Conservation (phyloP, 768 basidiomycete species). For the Coprinopsis cinerea region DNA sequence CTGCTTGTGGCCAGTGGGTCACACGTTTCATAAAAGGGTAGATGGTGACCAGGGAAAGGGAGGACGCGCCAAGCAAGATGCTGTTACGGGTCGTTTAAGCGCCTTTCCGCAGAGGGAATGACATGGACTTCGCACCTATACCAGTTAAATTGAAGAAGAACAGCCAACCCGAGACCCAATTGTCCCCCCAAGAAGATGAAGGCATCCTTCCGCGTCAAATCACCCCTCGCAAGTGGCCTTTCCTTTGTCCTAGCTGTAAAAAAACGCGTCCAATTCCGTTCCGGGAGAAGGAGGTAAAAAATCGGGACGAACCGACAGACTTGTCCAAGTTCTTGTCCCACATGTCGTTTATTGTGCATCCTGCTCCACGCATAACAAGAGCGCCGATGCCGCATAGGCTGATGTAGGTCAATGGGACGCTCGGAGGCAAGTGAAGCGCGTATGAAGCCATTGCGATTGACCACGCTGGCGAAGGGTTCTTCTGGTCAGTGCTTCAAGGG, state of each 20-base stretch:
- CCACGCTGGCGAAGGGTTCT: no score
- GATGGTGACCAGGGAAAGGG: conserved; percentile 76
- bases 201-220: conserved; percentile 71
- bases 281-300: not conserved
- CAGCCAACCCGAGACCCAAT: conserved; percentile 73
- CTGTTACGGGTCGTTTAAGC: conserved; percentile 33
- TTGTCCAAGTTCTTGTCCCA: conserved; percentile 94
- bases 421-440: conserved; percentile 59
- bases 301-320: conserved; percentile 64
- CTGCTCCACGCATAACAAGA: conserved; percentile 93
- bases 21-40: conserved; percentile 98
- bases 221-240: conserved; percentile 84
- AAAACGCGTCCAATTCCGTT: not conserved
- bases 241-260: conserved; percentile 71
- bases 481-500: conserved; percentile 2
- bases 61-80: conserved; percentile 88
- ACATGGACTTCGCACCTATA: conserved; percentile 68
- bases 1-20: conserved; percentile 95
- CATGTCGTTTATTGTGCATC: conserved; percentile 98
- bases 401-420: conserved; percentile 69
- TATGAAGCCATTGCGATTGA: conserved; percentile 96
- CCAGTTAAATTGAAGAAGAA: conserved; percentile 88
- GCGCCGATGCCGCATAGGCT: conserved; percentile 86
- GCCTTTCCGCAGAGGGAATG: not conserved
- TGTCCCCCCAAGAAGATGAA: conserved; percentile 78